A percentile compares a stretch with the other conserved stretches of the same genome.
Evolutionary conservation across 805 yeast genomes (phyloP).

Genomic region (Ogataea henricii): DNA sequence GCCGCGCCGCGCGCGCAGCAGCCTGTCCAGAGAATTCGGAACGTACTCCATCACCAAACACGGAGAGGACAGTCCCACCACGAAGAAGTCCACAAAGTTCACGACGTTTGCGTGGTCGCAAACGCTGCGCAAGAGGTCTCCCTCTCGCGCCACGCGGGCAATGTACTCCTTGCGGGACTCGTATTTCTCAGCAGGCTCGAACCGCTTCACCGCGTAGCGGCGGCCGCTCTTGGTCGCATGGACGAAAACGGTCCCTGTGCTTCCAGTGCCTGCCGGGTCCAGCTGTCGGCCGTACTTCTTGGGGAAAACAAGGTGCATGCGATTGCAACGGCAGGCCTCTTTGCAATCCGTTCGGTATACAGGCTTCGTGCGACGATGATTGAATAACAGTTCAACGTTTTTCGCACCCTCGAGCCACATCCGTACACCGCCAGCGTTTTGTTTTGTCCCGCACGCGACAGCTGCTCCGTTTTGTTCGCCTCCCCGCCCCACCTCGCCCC

Average conservation of each 20-base stretch:
- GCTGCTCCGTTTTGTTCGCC: neutral
- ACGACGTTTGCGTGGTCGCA: slow-evolving; percentile 40
- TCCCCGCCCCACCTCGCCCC: neutral
- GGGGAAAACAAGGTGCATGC: slow-evolving; percentile 11
- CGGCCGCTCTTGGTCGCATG: slow-evolving; percentile 12
- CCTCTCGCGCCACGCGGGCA: slow-evolving; percentile 42
- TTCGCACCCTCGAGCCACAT: neutral
- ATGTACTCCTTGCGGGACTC: slow-evolving; percentile 44
- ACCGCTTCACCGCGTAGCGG: slow-evolving; percentile 47
- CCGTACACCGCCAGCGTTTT: neutral
- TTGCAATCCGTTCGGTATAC: too few species aligned
- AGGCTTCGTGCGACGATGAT: too few species aligned
- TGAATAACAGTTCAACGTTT: neutral
- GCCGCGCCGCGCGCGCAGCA: slow-evolving; percentile 20
- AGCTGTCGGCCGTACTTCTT: slow-evolving; percentile 21
- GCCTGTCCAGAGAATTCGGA: slow-evolving; percentile 31
- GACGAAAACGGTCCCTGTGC: slow-evolving; percentile 17
- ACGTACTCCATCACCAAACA: slow-evolving; percentile 37
- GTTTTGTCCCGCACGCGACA: neutral
- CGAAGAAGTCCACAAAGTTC: slow-evolving; percentile 35
- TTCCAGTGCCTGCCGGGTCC: slow-evolving; percentile 19
- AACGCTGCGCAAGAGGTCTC: slow-evolving; percentile 27
- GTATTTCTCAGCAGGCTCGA: slow-evolving; percentile 40
- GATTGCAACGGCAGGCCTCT: too few species aligned
- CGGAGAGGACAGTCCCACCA: slow-evolving; percentile 25